Conservation (phyloP, 495 filamentous ascomycete species). For the Emericellopsis terricola region DNA sequence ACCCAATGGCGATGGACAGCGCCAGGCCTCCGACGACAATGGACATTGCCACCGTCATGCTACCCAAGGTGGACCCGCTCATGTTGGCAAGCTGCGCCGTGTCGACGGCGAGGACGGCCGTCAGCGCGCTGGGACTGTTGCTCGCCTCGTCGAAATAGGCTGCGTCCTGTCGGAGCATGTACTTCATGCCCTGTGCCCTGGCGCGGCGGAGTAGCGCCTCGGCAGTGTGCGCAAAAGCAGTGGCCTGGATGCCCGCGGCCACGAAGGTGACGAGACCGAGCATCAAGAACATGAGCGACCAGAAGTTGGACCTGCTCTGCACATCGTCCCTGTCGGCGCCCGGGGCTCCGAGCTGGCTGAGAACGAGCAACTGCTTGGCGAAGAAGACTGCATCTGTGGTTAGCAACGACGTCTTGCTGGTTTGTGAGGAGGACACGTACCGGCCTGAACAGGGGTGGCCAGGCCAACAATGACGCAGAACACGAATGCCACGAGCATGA, state of each 20-base stretch:
- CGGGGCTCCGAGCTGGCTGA: constrained; percentile 18
- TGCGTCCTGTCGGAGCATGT: constrained; percentile 20
- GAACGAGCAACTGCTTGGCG: constrained; percentile 56
- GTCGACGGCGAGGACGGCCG: constrained; percentile 27
- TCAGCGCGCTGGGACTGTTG: constrained; percentile 31
- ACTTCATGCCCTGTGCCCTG: constrained; percentile 9
- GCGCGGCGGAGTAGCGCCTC: constrained; percentile 34
- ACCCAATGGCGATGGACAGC: constrained; percentile 20
- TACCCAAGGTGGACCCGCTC: constrained; percentile 18
- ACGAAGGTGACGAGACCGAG: constrained; percentile 66
- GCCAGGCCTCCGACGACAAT: constrained; percentile 12
- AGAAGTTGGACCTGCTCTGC: constrained; percentile 61
- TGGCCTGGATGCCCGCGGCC: constrained; percentile 35
- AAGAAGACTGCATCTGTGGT: too few relatives aligned
- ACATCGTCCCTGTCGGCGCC: constrained; percentile 23
- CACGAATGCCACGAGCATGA: constrained; percentile 61
- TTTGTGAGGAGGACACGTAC: too few relatives aligned
- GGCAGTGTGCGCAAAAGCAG: constrained; percentile 51
- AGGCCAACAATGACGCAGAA: constrained; percentile 67
- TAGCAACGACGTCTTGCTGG: too few relatives aligned
- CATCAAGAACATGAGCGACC: constrained; percentile 88
- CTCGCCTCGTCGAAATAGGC: constrained; percentile 31
- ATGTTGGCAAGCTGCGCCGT: constrained; percentile 34
- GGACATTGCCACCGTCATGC: constrained; percentile 11
- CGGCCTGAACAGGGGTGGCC: constrained; percentile 71